These are phyloP conservation scores for bread wheat (Triticum aestivum) DNA, from an alignment of 176 grass and related monocot species.

Conservation along the genomic window IWGSC_CS_RefSeq_v2.1 NC_057801.1:796790936-796791435, in stretches of 20 bases:
- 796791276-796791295: conserved; percentile 26
- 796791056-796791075: conserved; percentile 44
- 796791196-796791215: conserved; percentile 33
- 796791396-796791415: conserved; percentile 36
- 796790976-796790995: conserved; percentile 35
- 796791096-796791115: conserved; percentile 29
- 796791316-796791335: conserved; percentile 46
- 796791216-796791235: conserved; percentile 48
- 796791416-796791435: conserved; percentile 48
- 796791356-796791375: conserved; percentile 38
- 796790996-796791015: conserved; percentile 39
- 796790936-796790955: conserved; percentile 37
- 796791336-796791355: conserved; percentile 49
- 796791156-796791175: conserved; percentile 41
- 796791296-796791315: conserved; percentile 34
- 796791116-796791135: conserved; percentile 45
- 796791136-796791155: conserved; percentile 47
- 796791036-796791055: conserved; percentile 29
- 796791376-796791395: conserved; percentile 34
- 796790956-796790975: conserved; percentile 44
- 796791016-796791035: conserved; percentile 37
- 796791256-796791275: conserved; percentile 42
- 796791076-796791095: conserved; percentile 37
- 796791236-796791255: conserved; percentile 45
- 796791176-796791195: conserved; percentile 35